These are phyloP conservation scores for Cicer judaicum DNA, from an alignment of 306 rosid species.

Conservation along the genomic window DNA sequence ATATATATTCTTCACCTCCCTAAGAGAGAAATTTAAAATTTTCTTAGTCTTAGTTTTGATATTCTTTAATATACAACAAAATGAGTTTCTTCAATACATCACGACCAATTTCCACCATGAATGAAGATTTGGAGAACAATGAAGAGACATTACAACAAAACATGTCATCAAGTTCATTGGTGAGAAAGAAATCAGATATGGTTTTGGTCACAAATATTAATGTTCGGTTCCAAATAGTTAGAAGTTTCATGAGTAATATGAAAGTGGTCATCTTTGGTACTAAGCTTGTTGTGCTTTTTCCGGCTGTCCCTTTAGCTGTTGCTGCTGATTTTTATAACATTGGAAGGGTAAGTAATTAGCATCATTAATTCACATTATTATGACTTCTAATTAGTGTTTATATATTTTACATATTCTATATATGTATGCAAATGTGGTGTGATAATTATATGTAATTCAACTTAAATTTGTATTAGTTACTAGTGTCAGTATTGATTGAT, in stretches of 20 bases:
- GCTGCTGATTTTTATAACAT: constrained; percentile 56
- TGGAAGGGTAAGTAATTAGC: constrained; percentile 66
- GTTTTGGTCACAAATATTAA: constrained; percentile 46
- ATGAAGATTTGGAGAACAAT: constrained; percentile 46
- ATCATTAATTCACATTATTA: neutral
- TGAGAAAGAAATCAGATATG: constrained; percentile 66
- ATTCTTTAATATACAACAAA: constrained; percentile 15
- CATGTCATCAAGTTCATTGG: constrained; percentile 54
- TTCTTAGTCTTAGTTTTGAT: neutral
- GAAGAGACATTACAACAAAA: constrained; percentile 33
- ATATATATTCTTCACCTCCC: constrained; percentile 28
- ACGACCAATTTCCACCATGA: constrained; percentile 2
- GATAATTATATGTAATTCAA: too few species aligned
- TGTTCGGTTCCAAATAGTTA: constrained; percentile 49
- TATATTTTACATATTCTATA: too few species aligned
- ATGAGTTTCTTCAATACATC: constrained; percentile 9
- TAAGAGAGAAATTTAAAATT: neutral
- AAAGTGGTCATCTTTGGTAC: constrained; percentile 75
- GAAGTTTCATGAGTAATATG: constrained; percentile 56
- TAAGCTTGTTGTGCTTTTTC: constrained; percentile 79
- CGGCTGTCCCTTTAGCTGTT: constrained; percentile 79
- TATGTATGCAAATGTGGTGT: too few species aligned
- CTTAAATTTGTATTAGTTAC: too few species aligned
- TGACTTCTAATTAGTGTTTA: neutral
- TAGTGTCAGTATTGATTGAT: too few species aligned